These are phyloP conservation scores for Echria macrotheca DNA, from an alignment of 495 filamentous ascomycete genomes.

Conservation along the genomic window DNA sequence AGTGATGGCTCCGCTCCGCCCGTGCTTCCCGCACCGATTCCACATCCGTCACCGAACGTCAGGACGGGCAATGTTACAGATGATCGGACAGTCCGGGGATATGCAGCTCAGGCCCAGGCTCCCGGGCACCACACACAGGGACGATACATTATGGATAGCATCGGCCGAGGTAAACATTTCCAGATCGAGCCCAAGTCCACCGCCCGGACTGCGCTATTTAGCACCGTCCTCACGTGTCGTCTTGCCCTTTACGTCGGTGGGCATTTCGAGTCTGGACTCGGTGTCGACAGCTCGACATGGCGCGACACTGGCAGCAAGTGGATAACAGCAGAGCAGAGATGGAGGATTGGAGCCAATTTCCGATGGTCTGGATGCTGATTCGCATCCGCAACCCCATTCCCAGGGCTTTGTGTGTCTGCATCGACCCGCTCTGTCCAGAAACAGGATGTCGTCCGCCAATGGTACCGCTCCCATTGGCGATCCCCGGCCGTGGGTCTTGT, in stretches of 20 bases:
- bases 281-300: background rate
- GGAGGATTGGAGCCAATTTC: background rate
- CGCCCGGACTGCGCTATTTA: background rate
- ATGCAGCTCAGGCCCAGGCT: background rate
- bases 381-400: background rate
- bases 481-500: no score
- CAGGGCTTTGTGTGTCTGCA: background rate
- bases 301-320: background rate
- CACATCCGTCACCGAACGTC: background rate
- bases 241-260: background rate
- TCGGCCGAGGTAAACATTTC: constrained; percentile 7
- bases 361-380: constrained; percentile 1
- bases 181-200: background rate
- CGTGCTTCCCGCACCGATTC: no score
- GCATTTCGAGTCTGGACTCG: background rate
- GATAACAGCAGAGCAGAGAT: background rate
- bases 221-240: constrained; percentile 2
- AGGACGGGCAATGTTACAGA: background rate
- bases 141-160: background rate
- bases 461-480: background rate
- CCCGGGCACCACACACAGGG: background rate
- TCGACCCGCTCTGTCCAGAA: background rate
- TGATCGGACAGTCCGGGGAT: background rate
- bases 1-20: no score
- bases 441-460: background rate